phyloP scores from a whole-genome alignment of 768 basidiomycete genomes.

The Coprinopsis strossmayeri region DNA sequence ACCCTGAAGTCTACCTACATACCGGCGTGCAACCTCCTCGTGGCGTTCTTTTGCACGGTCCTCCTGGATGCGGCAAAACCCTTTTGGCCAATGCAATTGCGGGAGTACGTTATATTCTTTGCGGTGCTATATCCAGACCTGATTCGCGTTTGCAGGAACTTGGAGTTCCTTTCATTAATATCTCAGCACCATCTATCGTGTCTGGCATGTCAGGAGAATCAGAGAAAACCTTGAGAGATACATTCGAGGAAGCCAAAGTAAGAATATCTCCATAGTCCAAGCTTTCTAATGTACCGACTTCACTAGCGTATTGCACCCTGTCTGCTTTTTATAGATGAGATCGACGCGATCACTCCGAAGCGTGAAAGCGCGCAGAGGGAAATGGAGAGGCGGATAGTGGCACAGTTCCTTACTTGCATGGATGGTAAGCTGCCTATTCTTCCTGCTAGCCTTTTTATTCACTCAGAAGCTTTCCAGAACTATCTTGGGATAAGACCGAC shows the following conservation, averaged over 20 bases:
- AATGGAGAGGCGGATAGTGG: slow-evolving; percentile 97
- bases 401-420: slow-evolving; percentile 97
- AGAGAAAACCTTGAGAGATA: slow-evolving; percentile 92
- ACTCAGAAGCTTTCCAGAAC: slow-evolving; percentile 42
- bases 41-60: slow-evolving; percentile 90
- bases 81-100: slow-evolving; percentile 91
- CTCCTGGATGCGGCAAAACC: slow-evolving; percentile 97
- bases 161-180: slow-evolving; percentile 84
- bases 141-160: slow-evolving; percentile 57
- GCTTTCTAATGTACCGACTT: not conserved
- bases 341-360: slow-evolving; percentile 96
- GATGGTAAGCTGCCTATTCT: slow-evolving; percentile 59
- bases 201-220: slow-evolving; percentile 99
- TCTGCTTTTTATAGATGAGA: slow-evolving; percentile 94
- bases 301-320: slow-evolving; percentile 82
- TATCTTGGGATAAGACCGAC: slow-evolving; percentile 93
- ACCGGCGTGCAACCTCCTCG: slow-evolving; percentile 90
- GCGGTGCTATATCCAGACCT: not conserved
- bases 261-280: slow-evolving; percentile 11
- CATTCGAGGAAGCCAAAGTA: slow-evolving; percentile 96
- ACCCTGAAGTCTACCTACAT: slow-evolving; percentile 92
- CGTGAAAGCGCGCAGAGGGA: slow-evolving; percentile 96
- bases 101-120: slow-evolving; percentile 52
- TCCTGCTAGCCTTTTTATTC: not conserved
- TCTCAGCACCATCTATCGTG: slow-evolving; percentile 94